Conservation (phyloP, 306 rosid species). For the Citrullus mucosospermus region DNA sequence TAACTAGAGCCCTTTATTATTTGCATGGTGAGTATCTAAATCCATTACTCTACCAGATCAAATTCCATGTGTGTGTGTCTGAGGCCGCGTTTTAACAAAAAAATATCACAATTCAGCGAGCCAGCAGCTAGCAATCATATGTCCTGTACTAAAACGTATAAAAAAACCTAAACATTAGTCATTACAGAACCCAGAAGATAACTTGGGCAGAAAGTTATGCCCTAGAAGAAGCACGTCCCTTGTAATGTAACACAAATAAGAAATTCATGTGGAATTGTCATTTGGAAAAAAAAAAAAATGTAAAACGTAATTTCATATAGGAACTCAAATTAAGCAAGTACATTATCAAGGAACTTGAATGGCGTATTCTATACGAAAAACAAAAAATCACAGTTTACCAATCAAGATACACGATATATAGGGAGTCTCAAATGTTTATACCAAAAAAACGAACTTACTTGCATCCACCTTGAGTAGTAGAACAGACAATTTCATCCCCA, state of each 20-base stretch:
- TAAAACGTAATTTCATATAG: neutral
- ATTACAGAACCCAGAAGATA: neutral
- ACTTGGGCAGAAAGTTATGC: neutral
- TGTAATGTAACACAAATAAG: neutral
- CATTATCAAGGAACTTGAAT: neutral
- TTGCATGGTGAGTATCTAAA: no score
- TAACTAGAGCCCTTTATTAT: no score
- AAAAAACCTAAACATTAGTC: neutral
- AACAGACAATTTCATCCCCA: constrained; percentile 71
- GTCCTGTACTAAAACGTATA: neutral
- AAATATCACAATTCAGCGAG: neutral
- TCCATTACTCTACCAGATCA: neutral
- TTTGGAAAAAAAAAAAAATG: neutral
- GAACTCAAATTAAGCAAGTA: neutral
- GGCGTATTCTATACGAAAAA: neutral
- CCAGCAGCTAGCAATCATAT: neutral
- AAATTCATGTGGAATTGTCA: neutral
- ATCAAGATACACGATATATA: neutral
- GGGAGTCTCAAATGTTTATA: neutral
- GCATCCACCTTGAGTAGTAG: constrained; percentile 79
- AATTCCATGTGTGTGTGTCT: neutral
- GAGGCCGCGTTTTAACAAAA: neutral
- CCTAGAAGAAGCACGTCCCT: neutral
- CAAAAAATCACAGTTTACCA: neutral
- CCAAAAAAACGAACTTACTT: constrained; percentile 38